Evolutionary conservation across 1,284 basidiomycete species (phyloP), one percentile per base, ranked within the genome.

Genomic region (Ceratobasidium sp.): DNA sequence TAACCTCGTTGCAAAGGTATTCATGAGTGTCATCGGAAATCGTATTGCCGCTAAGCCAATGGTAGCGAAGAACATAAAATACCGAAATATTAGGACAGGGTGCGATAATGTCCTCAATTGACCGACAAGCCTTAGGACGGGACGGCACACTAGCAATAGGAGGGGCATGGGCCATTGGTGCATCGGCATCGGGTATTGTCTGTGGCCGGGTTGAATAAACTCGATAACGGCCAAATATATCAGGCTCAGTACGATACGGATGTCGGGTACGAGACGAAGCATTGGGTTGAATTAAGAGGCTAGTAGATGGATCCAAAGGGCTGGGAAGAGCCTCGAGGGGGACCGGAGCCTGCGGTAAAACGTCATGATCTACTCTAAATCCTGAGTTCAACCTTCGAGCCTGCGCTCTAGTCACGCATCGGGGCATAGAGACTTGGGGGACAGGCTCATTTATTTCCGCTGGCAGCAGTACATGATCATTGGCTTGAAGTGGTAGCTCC

Each of bases 1-100:
- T 28, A 1, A 62, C 23, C 2, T 46, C 26, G 23, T 50, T 48
- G 18, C 41, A 46, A 23, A 46, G 60, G 5, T 6, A 46, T 3
- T 48, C 45, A 8, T 30, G 26, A 34, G 30, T 16, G 9, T 10
- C 10, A 32, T 34, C 5, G 2, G 60, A 62, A 32, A 48, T 62
- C 0, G 28, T n/a, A 2, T 62, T 32, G 41, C 60, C 60, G 30
- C n/a, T n/a, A 2, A 62, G 60, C 60, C 60, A 62, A 28, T 62
- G 60, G 30, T 62, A 46, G 2, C 23, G 18, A 2, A 32, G 21
- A 2, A 62, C 16, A 30, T 62, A 50, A 30, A 62, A 62, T 0
- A 34, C 28, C 3, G 60, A 62, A 43, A 62, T 48, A 30, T 62
- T 62, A n/a, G 60, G 60, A 32, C 60, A 62, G 3, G 60, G 60